These are phyloP conservation scores for Boechera stricta DNA, from an alignment of 345 rosid genomes.

Conservation along the genomic window DNA sequence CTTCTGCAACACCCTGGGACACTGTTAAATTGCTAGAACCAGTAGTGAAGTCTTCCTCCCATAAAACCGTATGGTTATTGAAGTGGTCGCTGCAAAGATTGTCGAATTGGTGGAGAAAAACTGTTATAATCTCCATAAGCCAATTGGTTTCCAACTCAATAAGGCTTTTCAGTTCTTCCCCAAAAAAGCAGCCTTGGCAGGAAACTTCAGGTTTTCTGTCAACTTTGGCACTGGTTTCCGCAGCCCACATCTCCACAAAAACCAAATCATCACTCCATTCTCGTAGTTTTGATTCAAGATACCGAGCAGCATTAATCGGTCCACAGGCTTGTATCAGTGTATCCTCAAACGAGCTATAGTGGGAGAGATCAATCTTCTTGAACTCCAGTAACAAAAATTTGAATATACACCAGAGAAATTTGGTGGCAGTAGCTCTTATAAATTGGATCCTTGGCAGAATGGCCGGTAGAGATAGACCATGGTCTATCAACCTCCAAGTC, in stretches of 20 bases:
- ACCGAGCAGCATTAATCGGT: slow-evolving; percentile 70
- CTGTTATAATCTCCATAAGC: slow-evolving; percentile 67
- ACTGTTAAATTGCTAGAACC: slow-evolving; percentile 27
- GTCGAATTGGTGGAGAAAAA: slow-evolving; percentile 67
- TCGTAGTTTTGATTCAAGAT: slow-evolving; percentile 63
- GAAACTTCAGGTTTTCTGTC: slow-evolving; percentile 30
- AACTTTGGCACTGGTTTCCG: slow-evolving; percentile 39
- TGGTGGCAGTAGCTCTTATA: slow-evolving; percentile 64
- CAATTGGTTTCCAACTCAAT: slow-evolving; percentile 66
- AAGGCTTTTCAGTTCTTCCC: slow-evolving; percentile 67
- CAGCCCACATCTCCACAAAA: slow-evolving; percentile 62
- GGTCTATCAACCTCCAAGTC: slow-evolving; percentile 63
- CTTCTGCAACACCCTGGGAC: slow-evolving; percentile 53
- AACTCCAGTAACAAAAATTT: slow-evolving; percentile 58
- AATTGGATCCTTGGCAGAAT: slow-evolving; percentile 54
- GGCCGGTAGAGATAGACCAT: slow-evolving; percentile 56
- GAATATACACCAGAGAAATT: slow-evolving; percentile 70
- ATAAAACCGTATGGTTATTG: slow-evolving; percentile 42
- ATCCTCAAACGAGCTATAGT: slow-evolving; percentile 45
- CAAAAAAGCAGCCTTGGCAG: slow-evolving; percentile 55
- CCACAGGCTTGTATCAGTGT: slow-evolving; percentile 57
- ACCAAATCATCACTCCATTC: slow-evolving; percentile 80
- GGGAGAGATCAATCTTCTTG: slow-evolving; percentile 50
- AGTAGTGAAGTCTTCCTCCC: slow-evolving; percentile 36
- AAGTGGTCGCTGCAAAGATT: slow-evolving; percentile 52